Conservation (phyloP, 768 basidiomycete species). For the Xerocomellus dryophilus region DNA sequence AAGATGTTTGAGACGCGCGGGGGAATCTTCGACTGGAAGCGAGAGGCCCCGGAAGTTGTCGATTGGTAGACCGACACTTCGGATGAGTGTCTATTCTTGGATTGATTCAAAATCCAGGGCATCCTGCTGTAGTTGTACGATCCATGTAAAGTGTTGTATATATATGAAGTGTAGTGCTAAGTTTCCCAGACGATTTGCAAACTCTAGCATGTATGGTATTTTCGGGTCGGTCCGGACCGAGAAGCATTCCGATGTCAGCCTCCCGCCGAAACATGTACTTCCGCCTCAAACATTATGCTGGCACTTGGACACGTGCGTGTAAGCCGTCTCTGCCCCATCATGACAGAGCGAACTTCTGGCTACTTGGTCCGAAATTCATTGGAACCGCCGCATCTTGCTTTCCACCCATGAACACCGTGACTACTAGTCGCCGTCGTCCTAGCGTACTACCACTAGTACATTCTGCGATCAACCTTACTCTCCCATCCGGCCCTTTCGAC, state of each 20-base stretch:
- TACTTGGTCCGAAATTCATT: not conserved
- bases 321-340: not conserved
- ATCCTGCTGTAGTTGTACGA: not conserved
- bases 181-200: too few relatives aligned
- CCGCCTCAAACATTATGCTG: not conserved
- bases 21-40: constrained; percentile 38
- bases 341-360: not conserved
- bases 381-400: not conserved
- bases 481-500: constrained; percentile 26
- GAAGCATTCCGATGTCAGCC: too few relatives aligned
- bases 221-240: not conserved
- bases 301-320: not conserved
- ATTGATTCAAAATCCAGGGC: not conserved
- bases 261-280: not conserved
- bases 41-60: not conserved
- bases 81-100: not conserved
- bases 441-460: constrained; percentile 24
- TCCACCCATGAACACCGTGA: not conserved
- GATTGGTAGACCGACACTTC: constrained; percentile 1
- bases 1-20: constrained; percentile 31
- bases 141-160: too few relatives aligned
- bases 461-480: constrained; percentile 26
- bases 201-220: not conserved
- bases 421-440: not conserved
- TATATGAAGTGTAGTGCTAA: not conserved